Evolutionary conservation across 106 monocot genomes (phyloP), one percentile per base, ranked within the genome.

Genomic region (Platanthera zijinensis): DNA sequence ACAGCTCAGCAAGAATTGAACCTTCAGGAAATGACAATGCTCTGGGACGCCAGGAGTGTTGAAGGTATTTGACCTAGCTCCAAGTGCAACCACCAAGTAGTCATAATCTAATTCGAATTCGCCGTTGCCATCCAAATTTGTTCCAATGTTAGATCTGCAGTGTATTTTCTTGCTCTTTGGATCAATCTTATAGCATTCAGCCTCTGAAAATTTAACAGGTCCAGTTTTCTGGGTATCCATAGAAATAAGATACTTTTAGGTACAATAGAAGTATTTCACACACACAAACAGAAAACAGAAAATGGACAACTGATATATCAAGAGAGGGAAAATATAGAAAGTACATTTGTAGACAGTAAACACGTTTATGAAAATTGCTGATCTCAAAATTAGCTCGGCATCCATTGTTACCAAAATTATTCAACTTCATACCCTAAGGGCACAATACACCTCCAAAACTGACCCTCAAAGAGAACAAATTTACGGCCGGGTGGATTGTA

Each of bases 1-100:
- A 70, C 15, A 14, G 10, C 48, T 50, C 14, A 17, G 0, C 1
- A 61, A 17, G 10, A 19, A 48, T 10, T 39, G 10, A 73, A 90
- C 90, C 90, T 90, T 90, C 50, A 90, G 71, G 68, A 90, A 90
- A 81, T 87, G 87, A 57, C 86, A 90, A 77, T 90, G 70, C 80
- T 90, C 87, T 12, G 7, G 48, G 0, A 90, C 90, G 69, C 90
- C 90, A 80, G 90, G 90, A 8, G 85, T 90, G 69, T 85, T 90
- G 62, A 90, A 87, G 66, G 90, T 90, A 57, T 90, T 90, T 22
- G 80, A 64, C 74, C 76, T 84, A 19, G 86, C 90, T 51, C 90
- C 90, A 12, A 87, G 46, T 22, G 87, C 78, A 18, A 90, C 57
- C 22, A 87, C 79, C 21, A 79, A 59, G 79, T 79, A 79, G 50